A percentile compares a stretch with the other conserved stretches of the same genome.
phyloP scores from a whole-genome alignment of 1,139 yeast species.

The Lodderomyces margitis region DNA sequence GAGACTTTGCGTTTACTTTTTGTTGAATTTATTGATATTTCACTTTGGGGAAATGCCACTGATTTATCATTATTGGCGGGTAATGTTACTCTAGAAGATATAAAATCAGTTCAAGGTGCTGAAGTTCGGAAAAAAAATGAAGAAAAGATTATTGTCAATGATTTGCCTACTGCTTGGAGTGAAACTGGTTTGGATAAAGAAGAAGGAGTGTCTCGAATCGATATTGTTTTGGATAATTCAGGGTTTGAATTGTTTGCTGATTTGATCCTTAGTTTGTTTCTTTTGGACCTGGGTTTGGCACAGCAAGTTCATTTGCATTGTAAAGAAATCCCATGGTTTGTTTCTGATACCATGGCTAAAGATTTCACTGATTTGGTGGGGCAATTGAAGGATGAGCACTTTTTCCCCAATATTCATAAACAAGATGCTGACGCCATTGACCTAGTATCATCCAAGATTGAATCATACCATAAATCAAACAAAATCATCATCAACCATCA shows the following conservation, averaged over 20 bases:
- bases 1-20: conserved; percentile 57
- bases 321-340: conserved; percentile 95
- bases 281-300: conserved; percentile 68
- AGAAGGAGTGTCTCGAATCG: conserved; percentile 52
- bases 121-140: conserved; percentile 82
- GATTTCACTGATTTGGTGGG: conserved; percentile 64
- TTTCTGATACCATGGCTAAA: conserved; percentile 86
- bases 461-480: conserved; percentile 48
- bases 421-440: conserved; percentile 23
- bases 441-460: conserved; percentile 50
- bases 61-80: conserved; percentile 87
- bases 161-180: conserved; percentile 67
- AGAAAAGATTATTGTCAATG: conserved; percentile 78
- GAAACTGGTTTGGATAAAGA: conserved; percentile 19
- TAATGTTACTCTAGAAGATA: conserved; percentile 75
- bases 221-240: conserved; percentile 88
- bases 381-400: conserved; percentile 52
- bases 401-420: conserved; percentile 49
- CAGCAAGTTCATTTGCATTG: conserved; percentile 75
- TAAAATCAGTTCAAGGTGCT: conserved; percentile 87
- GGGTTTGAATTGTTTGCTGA: conserved; percentile 96
- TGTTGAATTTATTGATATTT: conserved; percentile 80
- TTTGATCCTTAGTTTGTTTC: conserved; percentile 67
- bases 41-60: conserved; percentile 98
- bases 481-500: conserved; percentile 58